These are phyloP conservation scores for Wickerhamiella hasegawae DNA, from an alignment of 805 yeast genomes.

Conservation along the genomic window DNA sequence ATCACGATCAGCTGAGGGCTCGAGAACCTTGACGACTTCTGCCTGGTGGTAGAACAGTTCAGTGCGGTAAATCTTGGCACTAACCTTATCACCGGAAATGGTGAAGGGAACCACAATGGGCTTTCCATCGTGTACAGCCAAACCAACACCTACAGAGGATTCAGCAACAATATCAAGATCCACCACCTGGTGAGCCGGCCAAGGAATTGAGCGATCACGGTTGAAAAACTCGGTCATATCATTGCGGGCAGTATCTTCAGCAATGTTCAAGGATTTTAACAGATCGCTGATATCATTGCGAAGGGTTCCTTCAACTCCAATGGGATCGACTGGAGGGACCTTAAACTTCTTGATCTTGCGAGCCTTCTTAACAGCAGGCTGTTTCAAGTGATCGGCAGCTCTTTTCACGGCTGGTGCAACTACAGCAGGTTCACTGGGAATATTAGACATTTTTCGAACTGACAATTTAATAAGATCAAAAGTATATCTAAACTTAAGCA, in stretches of 20 bases:
- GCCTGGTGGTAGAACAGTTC: constrained; percentile 61
- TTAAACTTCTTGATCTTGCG: constrained; percentile 30
- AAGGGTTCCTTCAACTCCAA: constrained; percentile 69
- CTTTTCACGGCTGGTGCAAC: no score
- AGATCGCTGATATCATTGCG: constrained; percentile 55
- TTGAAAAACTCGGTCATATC: constrained; percentile 53
- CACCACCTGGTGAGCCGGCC: constrained; percentile 40
- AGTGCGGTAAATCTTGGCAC: constrained; percentile 57
- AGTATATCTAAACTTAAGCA: no score
- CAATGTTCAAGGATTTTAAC: constrained; percentile 27
- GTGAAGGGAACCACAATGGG: constrained; percentile 75
- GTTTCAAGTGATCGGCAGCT: no score
- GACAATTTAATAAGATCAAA: no score
- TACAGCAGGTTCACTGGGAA: no score
- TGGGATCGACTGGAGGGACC: constrained; percentile 50
- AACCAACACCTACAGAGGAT: constrained; percentile 77
- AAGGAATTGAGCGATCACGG: constrained; percentile 23
- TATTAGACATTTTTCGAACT: no score
- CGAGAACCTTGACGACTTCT: constrained; percentile 43
- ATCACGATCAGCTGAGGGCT: constrained; percentile 32
- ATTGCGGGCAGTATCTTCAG: constrained; percentile 35
- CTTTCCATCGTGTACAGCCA: constrained; percentile 55
- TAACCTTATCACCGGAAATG: constrained; percentile 68
- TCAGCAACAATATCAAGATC: constrained; percentile 42
- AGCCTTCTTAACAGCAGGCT: no score